These are phyloP conservation scores for Leucocoprinus birnbaumii DNA, from an alignment of 768 basidiomycete genomes.

Conservation along the genomic window DNA sequence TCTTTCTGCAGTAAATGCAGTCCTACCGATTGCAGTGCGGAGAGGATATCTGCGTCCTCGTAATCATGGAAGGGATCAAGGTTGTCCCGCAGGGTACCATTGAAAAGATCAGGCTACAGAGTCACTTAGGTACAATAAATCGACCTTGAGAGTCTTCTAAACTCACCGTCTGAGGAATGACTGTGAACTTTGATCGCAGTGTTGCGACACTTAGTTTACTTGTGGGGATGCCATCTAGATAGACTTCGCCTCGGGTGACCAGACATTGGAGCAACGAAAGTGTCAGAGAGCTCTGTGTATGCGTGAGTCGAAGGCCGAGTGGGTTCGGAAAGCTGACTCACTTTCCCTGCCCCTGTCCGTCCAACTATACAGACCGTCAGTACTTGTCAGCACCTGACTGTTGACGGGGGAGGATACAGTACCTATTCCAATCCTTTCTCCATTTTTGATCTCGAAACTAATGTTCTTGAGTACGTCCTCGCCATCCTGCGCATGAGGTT, in stretches of 20 bases:
- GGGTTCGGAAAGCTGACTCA: no score
- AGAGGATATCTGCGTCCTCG: slow-evolving; percentile 43
- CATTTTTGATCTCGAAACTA: slow-evolving; percentile 47
- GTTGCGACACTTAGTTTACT: slow-evolving; percentile 50
- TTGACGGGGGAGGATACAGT: slow-evolving; percentile 18
- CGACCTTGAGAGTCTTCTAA: no score
- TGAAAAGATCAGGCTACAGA: slow-evolving; percentile 46
- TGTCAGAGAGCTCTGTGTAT: slow-evolving; percentile 51
- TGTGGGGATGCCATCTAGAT: slow-evolving; percentile 52
- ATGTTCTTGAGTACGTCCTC: slow-evolving; percentile 58
- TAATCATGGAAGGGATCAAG: slow-evolving; percentile 61
- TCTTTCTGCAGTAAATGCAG: slow-evolving; percentile 35
- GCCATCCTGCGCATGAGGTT: slow-evolving; percentile 23
- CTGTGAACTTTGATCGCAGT: slow-evolving; percentile 56
- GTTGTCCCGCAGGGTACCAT: slow-evolving; percentile 62
- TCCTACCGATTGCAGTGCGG: slow-evolving; percentile 37
- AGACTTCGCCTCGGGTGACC: slow-evolving; percentile 51
- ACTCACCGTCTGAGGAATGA: slow-evolving; percentile 43
- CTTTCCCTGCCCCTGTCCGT: slow-evolving; percentile 45
- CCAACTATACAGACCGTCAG: slow-evolving; percentile 26
- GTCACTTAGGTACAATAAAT: background rate
- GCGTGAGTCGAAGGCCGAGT: no score
- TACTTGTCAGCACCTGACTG: background rate
- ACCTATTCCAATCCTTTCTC: slow-evolving; percentile 48
- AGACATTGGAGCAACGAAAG: slow-evolving; percentile 58